Conservation (phyloP, 352 stramenopile genomes). For the Blastocystis sp. region DNA sequence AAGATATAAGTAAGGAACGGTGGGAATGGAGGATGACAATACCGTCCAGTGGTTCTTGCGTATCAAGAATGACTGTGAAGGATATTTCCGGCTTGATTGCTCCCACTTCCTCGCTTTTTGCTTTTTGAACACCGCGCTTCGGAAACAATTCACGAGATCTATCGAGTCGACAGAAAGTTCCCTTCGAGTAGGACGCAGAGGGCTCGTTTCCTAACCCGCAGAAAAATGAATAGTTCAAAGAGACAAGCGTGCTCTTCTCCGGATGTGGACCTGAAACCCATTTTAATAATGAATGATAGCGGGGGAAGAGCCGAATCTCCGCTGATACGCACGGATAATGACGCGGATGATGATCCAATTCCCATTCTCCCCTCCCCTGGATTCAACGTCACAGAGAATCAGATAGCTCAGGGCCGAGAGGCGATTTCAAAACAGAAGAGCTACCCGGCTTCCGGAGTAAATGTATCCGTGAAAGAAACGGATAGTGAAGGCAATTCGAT, state of each 20-base stretch:
- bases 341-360: neutral
- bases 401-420: neutral
- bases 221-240: conserved; percentile 20
- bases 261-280: neutral
- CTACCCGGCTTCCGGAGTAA: neutral
- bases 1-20: too few relatives aligned
- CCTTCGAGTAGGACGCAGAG: neutral
- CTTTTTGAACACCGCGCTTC: neutral
- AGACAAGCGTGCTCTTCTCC: neutral
- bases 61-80: neutral
- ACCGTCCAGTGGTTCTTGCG: too few relatives aligned
- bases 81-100: neutral
- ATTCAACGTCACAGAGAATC: neutral
- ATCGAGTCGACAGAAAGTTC: neutral
- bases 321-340: conserved; percentile 19
- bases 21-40: too few relatives aligned
- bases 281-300: conserved; percentile 16
- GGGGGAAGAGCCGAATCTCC: neutral
- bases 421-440: neutral
- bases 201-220: neutral
- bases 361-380: conserved; percentile 27
- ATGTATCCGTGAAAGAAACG: neutral
- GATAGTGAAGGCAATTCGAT: conserved; percentile 63
- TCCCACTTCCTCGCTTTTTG: neutral
- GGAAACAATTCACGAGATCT: neutral